Evolutionary conservation across 306 rosid genomes (phyloP).

Genomic region (Prunus kanzakura): DNA sequence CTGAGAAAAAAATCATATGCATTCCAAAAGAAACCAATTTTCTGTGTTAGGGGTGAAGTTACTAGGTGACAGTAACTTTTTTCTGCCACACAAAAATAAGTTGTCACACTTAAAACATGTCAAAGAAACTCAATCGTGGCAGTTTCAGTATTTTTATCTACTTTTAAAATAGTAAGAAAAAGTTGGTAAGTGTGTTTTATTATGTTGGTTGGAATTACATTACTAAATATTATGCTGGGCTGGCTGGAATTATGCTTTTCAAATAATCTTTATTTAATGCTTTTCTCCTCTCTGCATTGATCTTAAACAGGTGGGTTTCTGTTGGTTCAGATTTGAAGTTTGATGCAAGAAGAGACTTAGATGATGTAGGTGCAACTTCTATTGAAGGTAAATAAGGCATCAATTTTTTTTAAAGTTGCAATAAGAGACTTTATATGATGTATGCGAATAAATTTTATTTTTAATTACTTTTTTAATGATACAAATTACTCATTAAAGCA

Average conservation of each 20-base stretch:
- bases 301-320: slow-evolving; percentile 93
- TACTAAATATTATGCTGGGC: background rate
- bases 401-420: background rate
- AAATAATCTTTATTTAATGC: slow-evolving; percentile 33
- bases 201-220: background rate
- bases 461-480: too few species aligned
- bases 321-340: slow-evolving; percentile 99
- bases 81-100: background rate
- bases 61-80: background rate
- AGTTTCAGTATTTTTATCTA: background rate
- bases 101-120: background rate
- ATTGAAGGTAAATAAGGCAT: slow-evolving; percentile 53
- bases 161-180: background rate
- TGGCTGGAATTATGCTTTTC: background rate
- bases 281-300: slow-evolving; percentile 30
- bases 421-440: background rate
- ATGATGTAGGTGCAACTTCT: slow-evolving; percentile 78
- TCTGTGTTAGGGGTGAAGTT: too few species aligned
- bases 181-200: background rate
- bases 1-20: background rate
- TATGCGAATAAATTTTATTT: too few species aligned
- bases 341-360: slow-evolving; percentile 98
- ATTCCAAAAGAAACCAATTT: too few species aligned
- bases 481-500: background rate
- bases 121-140: background rate